A percentile compares a stretch with the other conserved stretches of the same genome.
Conservation (phyloP, 352 stramenopile species). For the Pythium rishiriense region DNA sequence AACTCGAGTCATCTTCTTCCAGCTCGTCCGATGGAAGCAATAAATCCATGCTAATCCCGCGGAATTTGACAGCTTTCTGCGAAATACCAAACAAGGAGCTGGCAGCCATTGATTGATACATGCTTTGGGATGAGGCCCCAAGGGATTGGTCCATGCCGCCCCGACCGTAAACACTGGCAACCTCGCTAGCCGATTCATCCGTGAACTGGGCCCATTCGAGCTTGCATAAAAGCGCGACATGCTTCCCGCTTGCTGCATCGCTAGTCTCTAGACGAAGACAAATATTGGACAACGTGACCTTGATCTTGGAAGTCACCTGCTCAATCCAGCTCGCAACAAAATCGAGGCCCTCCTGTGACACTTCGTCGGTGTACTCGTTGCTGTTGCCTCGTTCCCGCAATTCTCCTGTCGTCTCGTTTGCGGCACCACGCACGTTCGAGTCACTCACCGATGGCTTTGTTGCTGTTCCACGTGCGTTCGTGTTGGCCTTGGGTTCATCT, state of each 20-base stretch:
- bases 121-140: slow-evolving; percentile 27
- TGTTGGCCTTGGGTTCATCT: slow-evolving; percentile 9
- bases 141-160: slow-evolving; percentile 12
- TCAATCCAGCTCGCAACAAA: slow-evolving; percentile 91
- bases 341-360: slow-evolving; percentile 88
- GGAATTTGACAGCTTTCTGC: slow-evolving; percentile 85
- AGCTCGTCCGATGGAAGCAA: slow-evolving; percentile 56
- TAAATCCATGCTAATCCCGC: slow-evolving; percentile 81
- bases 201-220: slow-evolving; percentile 84
- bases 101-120: slow-evolving; percentile 75
- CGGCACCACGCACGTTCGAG: not conserved
- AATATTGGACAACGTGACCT: slow-evolving; percentile 87
- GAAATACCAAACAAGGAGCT: slow-evolving; percentile 83
- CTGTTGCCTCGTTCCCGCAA: slow-evolving; percentile 5
- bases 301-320: slow-evolving; percentile 90
- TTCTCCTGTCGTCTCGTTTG: not conserved
- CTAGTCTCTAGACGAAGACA: slow-evolving; percentile 75
- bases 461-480: not conserved
- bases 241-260: slow-evolving; percentile 51
- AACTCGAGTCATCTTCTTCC: slow-evolving; percentile 33
- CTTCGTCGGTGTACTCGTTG: slow-evolving; percentile 61
- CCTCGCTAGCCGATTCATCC: slow-evolving; percentile 78
- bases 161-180: slow-evolving; percentile 69
- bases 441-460: not conserved
- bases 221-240: slow-evolving; percentile 72